phyloP scores from a whole-genome alignment of 108 stramenopile genomes.

The Discostella pseudostelligera region DNA sequence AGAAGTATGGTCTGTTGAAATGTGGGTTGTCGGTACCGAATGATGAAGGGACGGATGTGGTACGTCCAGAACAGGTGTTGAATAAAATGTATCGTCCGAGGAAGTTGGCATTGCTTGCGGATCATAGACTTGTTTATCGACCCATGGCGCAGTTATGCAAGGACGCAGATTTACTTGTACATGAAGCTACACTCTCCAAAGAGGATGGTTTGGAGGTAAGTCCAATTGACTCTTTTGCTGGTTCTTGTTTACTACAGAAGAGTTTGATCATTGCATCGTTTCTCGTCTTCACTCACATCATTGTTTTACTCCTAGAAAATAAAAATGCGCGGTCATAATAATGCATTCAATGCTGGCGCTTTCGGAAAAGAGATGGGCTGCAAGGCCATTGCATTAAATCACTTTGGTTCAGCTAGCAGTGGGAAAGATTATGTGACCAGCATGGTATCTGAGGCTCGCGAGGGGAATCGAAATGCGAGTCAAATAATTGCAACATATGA shows the following conservation, averaged over 20 bases:
- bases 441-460: constrained; percentile 50
- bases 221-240: constrained; percentile 8
- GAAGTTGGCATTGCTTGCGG: constrained; percentile 71
- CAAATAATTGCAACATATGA: constrained; percentile 64
- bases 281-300: neutral
- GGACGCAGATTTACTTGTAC: constrained; percentile 81
- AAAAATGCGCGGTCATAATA: constrained; percentile 67
- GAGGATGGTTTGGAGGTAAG: constrained; percentile 42
- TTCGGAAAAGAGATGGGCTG: constrained; percentile 53
- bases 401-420: constrained; percentile 54
- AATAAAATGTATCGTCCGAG: constrained; percentile 44
- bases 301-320: constrained; percentile 22
- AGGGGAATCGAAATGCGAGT: constrained; percentile 35
- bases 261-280: neutral
- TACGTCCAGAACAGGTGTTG: constrained; percentile 66
- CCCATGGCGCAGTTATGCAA: constrained; percentile 58
- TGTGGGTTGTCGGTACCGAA: constrained; percentile 59
- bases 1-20: constrained; percentile 72
- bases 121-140: constrained; percentile 61
- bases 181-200: constrained; percentile 82
- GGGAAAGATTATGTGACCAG: constrained; percentile 12
- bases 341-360: constrained; percentile 74
- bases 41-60: constrained; percentile 55
- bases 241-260: too few relatives aligned
- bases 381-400: constrained; percentile 68